A percentile compares a stretch with the other conserved stretches of the same genome.
Conservation (phyloP, 257 asterid genomes). For the Nyctanthes arbortristis region DNA sequence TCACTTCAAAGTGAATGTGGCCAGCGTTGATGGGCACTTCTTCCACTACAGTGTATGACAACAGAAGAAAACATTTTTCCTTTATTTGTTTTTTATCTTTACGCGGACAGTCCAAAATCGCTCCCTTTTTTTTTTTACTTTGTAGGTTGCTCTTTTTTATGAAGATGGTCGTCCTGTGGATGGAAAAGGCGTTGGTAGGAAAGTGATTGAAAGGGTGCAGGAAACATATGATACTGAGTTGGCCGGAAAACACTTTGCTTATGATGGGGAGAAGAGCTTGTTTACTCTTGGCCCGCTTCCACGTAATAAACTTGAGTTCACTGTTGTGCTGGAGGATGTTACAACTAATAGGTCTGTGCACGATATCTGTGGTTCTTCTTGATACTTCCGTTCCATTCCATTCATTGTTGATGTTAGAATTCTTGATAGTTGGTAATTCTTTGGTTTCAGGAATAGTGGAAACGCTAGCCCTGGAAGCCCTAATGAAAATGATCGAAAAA, state of each 20-base stretch:
- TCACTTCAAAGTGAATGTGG: too few relatives aligned
- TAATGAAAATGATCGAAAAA: constrained; percentile 58
- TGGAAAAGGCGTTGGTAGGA: constrained; percentile 89
- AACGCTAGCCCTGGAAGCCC: constrained; percentile 70
- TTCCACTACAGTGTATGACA: too few relatives aligned
- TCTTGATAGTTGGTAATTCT: not conserved
- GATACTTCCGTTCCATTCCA: constrained; percentile 2
- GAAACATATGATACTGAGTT: constrained; percentile 75
- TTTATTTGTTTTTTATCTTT: too few relatives aligned
- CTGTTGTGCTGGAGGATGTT: constrained; percentile 80
- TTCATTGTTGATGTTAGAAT: not conserved
- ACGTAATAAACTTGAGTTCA: constrained; percentile 74
- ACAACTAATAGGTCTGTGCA: constrained; percentile 62
- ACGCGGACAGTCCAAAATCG: too few relatives aligned
- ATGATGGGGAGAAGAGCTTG: constrained; percentile 89
- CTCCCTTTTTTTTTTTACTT: not conserved
- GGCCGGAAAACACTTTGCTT: constrained; percentile 78
- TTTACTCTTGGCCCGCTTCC: constrained; percentile 90
- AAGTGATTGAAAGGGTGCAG: constrained; percentile 76
- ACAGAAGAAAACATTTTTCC: too few relatives aligned
- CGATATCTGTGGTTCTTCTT: not conserved
- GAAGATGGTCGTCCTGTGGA: constrained; percentile 96
- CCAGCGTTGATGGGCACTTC: too few relatives aligned
- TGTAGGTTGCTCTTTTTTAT: constrained; percentile 85
- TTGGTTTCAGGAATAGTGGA: constrained; percentile 62